Evolutionary conservation across 345 rosid genomes (phyloP).

Genomic region (Hevea brasiliensis): DNA sequence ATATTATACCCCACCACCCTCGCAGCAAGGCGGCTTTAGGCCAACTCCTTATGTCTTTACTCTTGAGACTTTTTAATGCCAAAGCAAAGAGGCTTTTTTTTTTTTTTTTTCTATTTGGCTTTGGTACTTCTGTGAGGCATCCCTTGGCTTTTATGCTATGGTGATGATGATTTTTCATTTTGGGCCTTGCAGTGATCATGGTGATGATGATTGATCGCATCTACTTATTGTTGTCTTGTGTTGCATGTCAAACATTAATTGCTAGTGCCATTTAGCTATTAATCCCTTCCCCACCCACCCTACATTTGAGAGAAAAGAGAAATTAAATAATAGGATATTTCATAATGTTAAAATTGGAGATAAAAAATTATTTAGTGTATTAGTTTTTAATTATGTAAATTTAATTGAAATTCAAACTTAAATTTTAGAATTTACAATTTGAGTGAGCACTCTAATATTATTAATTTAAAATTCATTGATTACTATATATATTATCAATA

Average conservation of each 20-base stretch:
- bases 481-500: too few species aligned
- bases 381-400: too few species aligned
- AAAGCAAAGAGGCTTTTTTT: conserved; percentile 7
- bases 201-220: conserved; percentile 2
- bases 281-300: background rate
- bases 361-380: too few species aligned
- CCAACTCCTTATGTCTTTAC: conserved; percentile 9
- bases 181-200: background rate
- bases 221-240: conserved; percentile 8
- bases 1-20: conserved; percentile 6
- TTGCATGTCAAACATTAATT: background rate
- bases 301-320: background rate
- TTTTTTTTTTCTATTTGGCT: background rate
- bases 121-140: conserved; percentile 28
- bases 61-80: conserved; percentile 2
- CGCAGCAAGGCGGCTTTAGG: conserved; percentile 20
- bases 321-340: background rate
- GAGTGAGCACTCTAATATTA: too few species aligned
- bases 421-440: too few species aligned
- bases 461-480: too few species aligned
- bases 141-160: background rate
- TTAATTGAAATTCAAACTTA: too few species aligned
- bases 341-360: too few species aligned
- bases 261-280: background rate
- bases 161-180: conserved; percentile 7